Percentiles rank a stretch among this genome's conserved stretches.
These are phyloP conservation scores for Neurospora tetraspora DNA, from an alignment of 495 filamentous ascomycete species.

Conservation along the genomic window DNA sequence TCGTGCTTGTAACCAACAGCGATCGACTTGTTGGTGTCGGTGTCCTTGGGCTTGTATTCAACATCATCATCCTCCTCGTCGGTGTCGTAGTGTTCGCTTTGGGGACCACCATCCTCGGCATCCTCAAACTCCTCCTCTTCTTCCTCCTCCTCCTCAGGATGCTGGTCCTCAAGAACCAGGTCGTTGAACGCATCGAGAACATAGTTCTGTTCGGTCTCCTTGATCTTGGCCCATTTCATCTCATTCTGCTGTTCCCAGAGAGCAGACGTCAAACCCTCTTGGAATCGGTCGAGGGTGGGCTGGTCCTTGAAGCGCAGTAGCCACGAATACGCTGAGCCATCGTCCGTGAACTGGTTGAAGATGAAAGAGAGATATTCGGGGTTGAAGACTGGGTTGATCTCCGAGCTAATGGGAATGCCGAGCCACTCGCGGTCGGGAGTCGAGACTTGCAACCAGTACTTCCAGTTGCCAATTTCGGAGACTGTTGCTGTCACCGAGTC, in stretches of 20 bases:
- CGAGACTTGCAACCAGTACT: constrained; percentile 89
- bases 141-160: constrained; percentile 51
- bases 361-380: constrained; percentile 97
- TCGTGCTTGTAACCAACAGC: constrained; percentile 99
- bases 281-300: constrained; percentile 71
- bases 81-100: constrained; percentile 63
- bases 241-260: constrained; percentile 97
- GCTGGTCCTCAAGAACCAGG: constrained; percentile 75
- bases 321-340: constrained; percentile 93
- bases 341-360: constrained; percentile 87
- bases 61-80: constrained; percentile 90
- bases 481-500: constrained; percentile 63
- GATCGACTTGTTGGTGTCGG: constrained; percentile 84
- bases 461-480: constrained; percentile 79
- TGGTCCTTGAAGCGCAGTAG: constrained; percentile 83
- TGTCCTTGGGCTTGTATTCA: constrained; percentile 58
- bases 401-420: constrained; percentile 71
- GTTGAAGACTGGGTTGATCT: constrained; percentile 98
- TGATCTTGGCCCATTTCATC: constrained; percentile 85
- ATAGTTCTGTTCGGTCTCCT: constrained; percentile 87
- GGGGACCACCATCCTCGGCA: constrained; percentile 49
- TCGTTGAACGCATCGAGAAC: constrained; percentile 94
- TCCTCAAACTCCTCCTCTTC: constrained; percentile 54
- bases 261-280: constrained; percentile 88
- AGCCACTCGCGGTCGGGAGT: constrained; percentile 77